Percentiles rank a stretch among this genome's conserved stretches.
These are phyloP conservation scores for Botryococcus braunii DNA, from an alignment of 163 green algal genomes.

Conservation along the genomic window DNA sequence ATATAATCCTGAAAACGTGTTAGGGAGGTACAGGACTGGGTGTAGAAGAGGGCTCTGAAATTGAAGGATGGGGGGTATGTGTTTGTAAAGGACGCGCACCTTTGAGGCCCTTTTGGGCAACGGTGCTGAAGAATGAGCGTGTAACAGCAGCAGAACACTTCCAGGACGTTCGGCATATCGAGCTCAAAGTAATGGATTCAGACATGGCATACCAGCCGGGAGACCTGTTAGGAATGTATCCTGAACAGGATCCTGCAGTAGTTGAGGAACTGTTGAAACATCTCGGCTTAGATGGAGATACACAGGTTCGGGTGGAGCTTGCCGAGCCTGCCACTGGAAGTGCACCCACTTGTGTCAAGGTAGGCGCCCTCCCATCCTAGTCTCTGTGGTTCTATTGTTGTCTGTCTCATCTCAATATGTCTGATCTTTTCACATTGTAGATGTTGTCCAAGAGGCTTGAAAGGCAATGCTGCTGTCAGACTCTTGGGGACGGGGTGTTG, in stretches of 20 bases:
- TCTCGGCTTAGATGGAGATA: constrained; percentile 31
- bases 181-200: constrained; percentile 50
- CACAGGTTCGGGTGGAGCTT: constrained; percentile 32
- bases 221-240: constrained; percentile 59
- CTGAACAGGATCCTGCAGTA: constrained; percentile 30
- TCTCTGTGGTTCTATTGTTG: no score
- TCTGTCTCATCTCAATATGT: no score
- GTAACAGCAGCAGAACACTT: constrained; percentile 71
- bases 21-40: no score
- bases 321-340: neutral
- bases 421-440: no score
- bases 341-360: constrained; percentile 1
- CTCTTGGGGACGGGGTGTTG: no score
- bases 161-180: constrained; percentile 78
- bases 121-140: constrained; percentile 48
- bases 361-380: no score
- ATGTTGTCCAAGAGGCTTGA: no score
- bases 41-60: neutral
- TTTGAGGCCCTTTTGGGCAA: constrained; percentile 47
- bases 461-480: no score
- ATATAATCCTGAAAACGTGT: no score
- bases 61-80: no score
- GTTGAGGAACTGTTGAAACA: constrained; percentile 48
- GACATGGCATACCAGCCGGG: constrained; percentile 49
- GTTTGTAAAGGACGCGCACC: constrained; percentile 25